Evolutionary conservation across 1,139 yeast genomes (phyloP), one percentile per base, ranked within the genome.

Genomic region (Yamadazyma songkhlaensis): DNA sequence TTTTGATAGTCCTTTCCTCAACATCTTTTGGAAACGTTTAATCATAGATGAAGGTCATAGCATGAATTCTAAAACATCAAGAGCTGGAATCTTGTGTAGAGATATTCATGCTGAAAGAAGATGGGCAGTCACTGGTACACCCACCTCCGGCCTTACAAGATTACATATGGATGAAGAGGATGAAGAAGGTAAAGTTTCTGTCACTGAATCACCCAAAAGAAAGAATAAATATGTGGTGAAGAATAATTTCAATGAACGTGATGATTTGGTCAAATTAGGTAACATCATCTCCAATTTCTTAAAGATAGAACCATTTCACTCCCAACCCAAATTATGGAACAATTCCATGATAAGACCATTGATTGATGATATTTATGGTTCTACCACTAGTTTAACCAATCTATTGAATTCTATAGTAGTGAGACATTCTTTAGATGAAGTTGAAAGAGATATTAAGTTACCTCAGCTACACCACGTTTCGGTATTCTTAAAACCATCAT

Each of bases 41-140:
- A 78, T 83, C 12, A 76, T 83, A n/a, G 90, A 83, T 51, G 89
- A 83, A 55, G 89, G 89, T 0, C 89, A 82, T 53, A 70, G 80
- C 22, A 69, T 81, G 72, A 69, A 67, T 40, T 69, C 81, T 3
- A 71, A 67, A 36, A 56, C 68, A 2, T 70, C 84, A 2, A 62
- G 74, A 39, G 67, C 76, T 1, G 79, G 79, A 21, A 52, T 59
- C 3, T 51, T 77, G 29, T 79, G 84, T 25, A 66, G 64, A 30
- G 58, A 61, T 13, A 52, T 83, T 36, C 57, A 61, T 39, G 74
- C 77, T 8, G 89, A 83, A 50, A 62, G 87, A 36, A 66, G 76
- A 43, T 83, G 89, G 90, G 81, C 81, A 0, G 85, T 83, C 1
- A 77, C 85, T 0, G 89, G 90, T 24, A 83, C 89, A 0, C 89